These are phyloP conservation scores for Wickerhamiella alocasiicola DNA, from an alignment of 805 yeast species.

Conservation along the genomic window DNA sequence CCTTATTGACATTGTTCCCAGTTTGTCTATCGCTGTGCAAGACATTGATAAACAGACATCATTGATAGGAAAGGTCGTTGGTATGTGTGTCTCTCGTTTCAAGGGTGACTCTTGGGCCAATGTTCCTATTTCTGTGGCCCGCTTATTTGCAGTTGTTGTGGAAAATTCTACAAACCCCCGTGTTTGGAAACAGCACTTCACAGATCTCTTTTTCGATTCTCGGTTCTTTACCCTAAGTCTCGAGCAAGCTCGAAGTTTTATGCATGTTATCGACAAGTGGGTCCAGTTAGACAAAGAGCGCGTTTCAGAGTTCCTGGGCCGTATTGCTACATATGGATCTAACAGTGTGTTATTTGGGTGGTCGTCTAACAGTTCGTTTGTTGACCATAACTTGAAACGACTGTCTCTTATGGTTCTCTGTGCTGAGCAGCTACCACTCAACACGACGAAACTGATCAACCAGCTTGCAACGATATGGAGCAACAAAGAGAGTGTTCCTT, in stretches of 20 bases:
- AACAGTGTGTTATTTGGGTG: slow-evolving; percentile 48
- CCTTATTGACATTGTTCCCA: slow-evolving; percentile 30
- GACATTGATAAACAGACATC: slow-evolving; percentile 52
- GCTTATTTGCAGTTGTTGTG: slow-evolving; percentile 32
- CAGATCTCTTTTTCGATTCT: slow-evolving; percentile 52
- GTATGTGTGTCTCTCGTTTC: slow-evolving; percentile 40
- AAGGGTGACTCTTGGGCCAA: slow-evolving; percentile 35
- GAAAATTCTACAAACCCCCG: slow-evolving; percentile 31
- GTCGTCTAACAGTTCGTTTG: slow-evolving; percentile 61
- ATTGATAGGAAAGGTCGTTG: slow-evolving; percentile 40
- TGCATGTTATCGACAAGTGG: slow-evolving; percentile 48
- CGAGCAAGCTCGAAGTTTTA: slow-evolving; percentile 36
- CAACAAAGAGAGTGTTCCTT: slow-evolving; percentile 37
- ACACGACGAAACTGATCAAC: slow-evolving; percentile 17
- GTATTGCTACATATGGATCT: slow-evolving; percentile 37
- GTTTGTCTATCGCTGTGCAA: slow-evolving; percentile 33
- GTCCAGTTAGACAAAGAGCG: slow-evolving; percentile 49
- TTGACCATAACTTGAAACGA: slow-evolving; percentile 43
- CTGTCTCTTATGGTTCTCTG: slow-evolving; percentile 51
- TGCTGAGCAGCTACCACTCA: slow-evolving; percentile 33
- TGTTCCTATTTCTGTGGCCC: slow-evolving; percentile 27
- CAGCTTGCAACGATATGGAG: slow-evolving; percentile 20
- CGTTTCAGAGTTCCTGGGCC: slow-evolving; percentile 37
- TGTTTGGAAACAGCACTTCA: slow-evolving; percentile 51
- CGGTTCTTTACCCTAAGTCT: slow-evolving; percentile 37